Percentiles rank a stretch among this genome's conserved stretches.
phyloP scores from a whole-genome alignment of 164 flowering plant species.

The Sextonia rubra region DNA sequence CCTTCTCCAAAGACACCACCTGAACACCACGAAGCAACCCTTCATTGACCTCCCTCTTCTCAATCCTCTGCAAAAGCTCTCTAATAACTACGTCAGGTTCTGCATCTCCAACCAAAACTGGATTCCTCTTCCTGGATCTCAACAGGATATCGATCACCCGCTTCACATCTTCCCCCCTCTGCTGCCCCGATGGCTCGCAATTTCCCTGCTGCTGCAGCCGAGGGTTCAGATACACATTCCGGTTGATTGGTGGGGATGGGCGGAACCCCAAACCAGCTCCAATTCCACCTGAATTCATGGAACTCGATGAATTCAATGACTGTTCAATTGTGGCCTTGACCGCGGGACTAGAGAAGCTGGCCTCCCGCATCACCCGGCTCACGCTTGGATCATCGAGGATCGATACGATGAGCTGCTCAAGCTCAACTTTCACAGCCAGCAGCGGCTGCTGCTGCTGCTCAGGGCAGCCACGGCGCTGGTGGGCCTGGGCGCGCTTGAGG shows the following conservation, averaged over 20 bases:
- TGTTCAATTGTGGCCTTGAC: slow-evolving; percentile 92
- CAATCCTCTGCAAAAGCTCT: slow-evolving; percentile 57
- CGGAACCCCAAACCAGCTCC: slow-evolving; percentile 35
- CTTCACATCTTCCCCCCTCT: slow-evolving; percentile 60
- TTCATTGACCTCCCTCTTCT: slow-evolving; percentile 54
- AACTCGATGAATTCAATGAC: slow-evolving; percentile 33
- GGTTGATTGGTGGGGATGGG: slow-evolving; percentile 20
- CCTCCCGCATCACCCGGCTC: slow-evolving; percentile 96
- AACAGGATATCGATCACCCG: slow-evolving; percentile 53
- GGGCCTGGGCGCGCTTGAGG: slow-evolving; percentile 91
- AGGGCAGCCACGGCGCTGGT: slow-evolving; percentile 93
- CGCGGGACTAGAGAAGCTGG: slow-evolving; percentile 94
- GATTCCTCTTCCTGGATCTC: slow-evolving; percentile 63
- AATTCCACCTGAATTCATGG: slow-evolving; percentile 25
- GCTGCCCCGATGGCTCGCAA: slow-evolving; percentile 29
- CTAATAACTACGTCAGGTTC: slow-evolving; percentile 64
- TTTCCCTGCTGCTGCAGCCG: slow-evolving; percentile 35
- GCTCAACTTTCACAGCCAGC: slow-evolving; percentile 92
- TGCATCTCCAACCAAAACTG: slow-evolving; percentile 78
- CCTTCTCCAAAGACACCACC: slow-evolving; percentile 53
- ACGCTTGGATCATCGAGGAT: slow-evolving; percentile 96
- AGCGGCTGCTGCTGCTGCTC: slow-evolving; percentile 98
- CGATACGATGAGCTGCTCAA: slow-evolving; percentile 84
- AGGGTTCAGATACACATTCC: slow-evolving; percentile 72
- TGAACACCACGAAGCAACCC: slow-evolving; percentile 40